Evolutionary conservation across 345 rosid species (phyloP), one percentile per base, ranked within the genome.

Genomic region (Carallia pectinifolia): DNA sequence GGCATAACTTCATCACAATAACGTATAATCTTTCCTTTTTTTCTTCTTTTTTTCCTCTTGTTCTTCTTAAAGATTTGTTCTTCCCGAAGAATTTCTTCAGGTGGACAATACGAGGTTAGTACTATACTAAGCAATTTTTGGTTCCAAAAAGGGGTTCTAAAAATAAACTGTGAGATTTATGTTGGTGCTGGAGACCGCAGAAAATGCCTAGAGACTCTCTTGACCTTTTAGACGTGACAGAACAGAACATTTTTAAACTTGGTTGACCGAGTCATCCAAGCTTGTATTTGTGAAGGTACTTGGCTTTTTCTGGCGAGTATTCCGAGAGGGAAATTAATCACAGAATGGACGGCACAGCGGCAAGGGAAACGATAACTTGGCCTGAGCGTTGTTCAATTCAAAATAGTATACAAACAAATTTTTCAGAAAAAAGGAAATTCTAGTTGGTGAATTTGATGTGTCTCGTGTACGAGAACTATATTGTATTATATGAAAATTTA

Each of bases 1-100:
- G 97, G 91, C 97, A 91, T 91, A 7, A 34, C 65, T 48, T 7
- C 6, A 66, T 71, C 17, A 34, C 31, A 29, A 6, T 7, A 9
- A 30, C 16, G 9, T 52, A 44, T 12, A 44, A 44, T 12, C 17
- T 44, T 44, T 13, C 50, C 50, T 12, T 2, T 8, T 1, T 48
- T 10, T 52, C 40, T 44, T 10, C 12, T 40, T 39, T 39, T 40
- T 40, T 8, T 9, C 4, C 48, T 44, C 31, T 31, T 3, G 17
- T 33, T 52, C 16, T 53, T 53, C 29, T 33, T 12, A 7, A 6
- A 54, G 52, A 67, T 16, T 37, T 44, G 60, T 27, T 27, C 33
- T 69, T 64, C 12, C 12, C 17, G 40, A 16, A 13, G 0, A 23
- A 23, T 23, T 44, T 44, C 50, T 44, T 44, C 50, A 13, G 50